Conservation (phyloP, 2,329 filamentous ascomycete genomes). For the Monilinia fructigena region DNA sequence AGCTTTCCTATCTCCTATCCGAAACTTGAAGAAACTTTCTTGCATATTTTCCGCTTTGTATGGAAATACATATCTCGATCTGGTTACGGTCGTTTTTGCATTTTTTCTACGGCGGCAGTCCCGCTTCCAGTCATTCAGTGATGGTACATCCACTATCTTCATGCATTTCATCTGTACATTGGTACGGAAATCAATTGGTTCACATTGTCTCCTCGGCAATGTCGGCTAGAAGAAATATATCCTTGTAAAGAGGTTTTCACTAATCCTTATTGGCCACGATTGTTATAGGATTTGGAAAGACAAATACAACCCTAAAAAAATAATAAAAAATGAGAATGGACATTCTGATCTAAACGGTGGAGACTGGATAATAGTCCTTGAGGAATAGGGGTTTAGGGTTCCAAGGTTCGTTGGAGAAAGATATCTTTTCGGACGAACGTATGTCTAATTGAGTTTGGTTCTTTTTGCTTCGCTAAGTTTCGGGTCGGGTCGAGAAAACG, state of each 20-base stretch:
- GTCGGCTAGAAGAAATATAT: slow-evolving; percentile 11
- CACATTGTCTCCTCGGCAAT: slow-evolving; percentile 20
- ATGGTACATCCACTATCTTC: slow-evolving; percentile 14
- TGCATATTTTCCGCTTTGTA: background rate
- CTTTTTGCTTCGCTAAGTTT: slow-evolving; percentile 6
- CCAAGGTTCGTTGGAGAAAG: background rate
- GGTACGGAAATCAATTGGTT: slow-evolving; percentile 20
- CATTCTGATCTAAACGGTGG: background rate
- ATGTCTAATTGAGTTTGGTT: slow-evolving; percentile 19
- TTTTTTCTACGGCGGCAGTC: slow-evolving; percentile 19
- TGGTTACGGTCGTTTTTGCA: background rate
- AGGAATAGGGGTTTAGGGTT: background rate
- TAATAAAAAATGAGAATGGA: slow-evolving; percentile 24
- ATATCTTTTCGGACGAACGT: slow-evolving; percentile 5
- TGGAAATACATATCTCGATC: slow-evolving; percentile 17
- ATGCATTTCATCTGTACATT: slow-evolving; percentile 11
- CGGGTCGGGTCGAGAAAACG: slow-evolving; percentile 15
- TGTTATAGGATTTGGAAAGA: slow-evolving; percentile 86
- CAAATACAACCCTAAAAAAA: slow-evolving; percentile 64
- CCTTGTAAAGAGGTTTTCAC: slow-evolving; percentile 16
- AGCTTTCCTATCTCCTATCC: slow-evolving; percentile 41
- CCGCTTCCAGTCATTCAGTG: slow-evolving; percentile 26
- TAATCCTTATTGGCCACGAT: slow-evolving; percentile 9
- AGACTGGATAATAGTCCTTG: slow-evolving; percentile 5
- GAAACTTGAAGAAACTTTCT: background rate